These are phyloP conservation scores for Nicotiana sylvestris DNA, from an alignment of 257 asterid species.

Conservation along the genomic window DNA sequence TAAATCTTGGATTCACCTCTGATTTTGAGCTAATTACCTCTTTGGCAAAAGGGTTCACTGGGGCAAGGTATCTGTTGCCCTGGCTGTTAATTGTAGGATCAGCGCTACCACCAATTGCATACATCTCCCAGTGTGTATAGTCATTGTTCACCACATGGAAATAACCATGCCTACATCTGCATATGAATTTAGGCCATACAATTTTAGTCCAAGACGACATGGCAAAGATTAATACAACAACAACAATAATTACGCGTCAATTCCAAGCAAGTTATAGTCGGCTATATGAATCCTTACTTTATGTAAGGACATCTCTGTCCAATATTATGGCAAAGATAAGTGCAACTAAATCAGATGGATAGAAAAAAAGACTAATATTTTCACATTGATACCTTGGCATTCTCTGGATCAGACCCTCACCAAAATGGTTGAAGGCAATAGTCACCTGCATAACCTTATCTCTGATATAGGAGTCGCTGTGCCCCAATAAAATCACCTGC, in stretches of 20 bases:
- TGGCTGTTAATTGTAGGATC: constrained; percentile 92
- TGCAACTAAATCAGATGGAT: background rate
- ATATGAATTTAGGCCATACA: background rate
- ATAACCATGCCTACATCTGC: constrained; percentile 92
- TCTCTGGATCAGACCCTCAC: constrained; percentile 51
- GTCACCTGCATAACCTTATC: constrained; percentile 58
- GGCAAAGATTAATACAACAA: background rate
- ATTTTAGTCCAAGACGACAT: constrained; percentile 1
- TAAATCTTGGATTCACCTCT: no score
- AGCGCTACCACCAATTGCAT: constrained; percentile 97
- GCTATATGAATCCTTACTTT: background rate
- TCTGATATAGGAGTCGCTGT: constrained; percentile 35
- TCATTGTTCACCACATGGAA: constrained; percentile 93
- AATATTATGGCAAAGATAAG: background rate
- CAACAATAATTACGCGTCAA: background rate
- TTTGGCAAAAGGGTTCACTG: constrained; percentile 73
- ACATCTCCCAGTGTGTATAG: constrained; percentile 90
- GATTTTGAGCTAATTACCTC: constrained; percentile 37
- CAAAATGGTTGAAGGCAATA: constrained; percentile 55
- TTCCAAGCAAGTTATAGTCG: background rate
- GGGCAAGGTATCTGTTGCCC: constrained; percentile 91
- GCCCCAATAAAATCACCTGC: constrained; percentile 57
- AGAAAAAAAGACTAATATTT: background rate
- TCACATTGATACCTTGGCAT: constrained; percentile 43
- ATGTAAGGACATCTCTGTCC: background rate